Evolutionary conservation across 768 basidiomycete species (phyloP).

Genomic region (Candolleomyces aberdarensis): DNA sequence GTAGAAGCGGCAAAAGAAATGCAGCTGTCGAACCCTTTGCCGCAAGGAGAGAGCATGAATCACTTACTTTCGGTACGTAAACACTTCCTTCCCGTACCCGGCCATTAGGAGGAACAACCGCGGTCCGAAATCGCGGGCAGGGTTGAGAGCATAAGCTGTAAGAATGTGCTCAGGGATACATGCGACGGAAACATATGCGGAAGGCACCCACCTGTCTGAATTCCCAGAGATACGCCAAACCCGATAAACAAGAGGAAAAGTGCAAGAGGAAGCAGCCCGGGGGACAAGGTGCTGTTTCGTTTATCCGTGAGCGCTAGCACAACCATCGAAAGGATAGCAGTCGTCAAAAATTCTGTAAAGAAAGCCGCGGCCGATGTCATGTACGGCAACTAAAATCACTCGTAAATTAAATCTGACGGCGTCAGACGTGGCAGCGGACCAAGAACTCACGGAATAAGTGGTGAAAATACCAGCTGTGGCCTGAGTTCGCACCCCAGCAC

Average conservation of each 20-base stretch:
- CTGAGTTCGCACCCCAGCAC: conserved; percentile 54
- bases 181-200: no score
- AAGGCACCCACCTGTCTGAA: conserved; percentile 46
- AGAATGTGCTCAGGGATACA: not conserved
- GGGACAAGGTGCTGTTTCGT: conserved; percentile 39
- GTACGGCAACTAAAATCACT: conserved; percentile 29
- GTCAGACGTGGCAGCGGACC: not conserved
- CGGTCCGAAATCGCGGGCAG: conserved; percentile 72
- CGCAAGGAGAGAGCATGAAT: no score
- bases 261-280: conserved; percentile 51
- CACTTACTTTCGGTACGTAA: conserved; percentile 39
- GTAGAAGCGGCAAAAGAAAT: not conserved
- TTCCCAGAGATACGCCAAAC: conserved; percentile 56
- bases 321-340: conserved; percentile 51
- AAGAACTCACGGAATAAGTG: conserved; percentile 53
- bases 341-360: conserved; percentile 52
- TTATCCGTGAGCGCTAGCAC: conserved; percentile 55
- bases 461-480: conserved; percentile 56
- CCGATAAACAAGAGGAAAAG: conserved; percentile 58
- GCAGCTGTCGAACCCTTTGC: no score
- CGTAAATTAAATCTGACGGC: not conserved
- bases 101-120: conserved; percentile 67
- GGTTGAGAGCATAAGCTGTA: conserved; percentile 60
- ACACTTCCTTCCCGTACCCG: conserved; percentile 59
- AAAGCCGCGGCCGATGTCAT: conserved; percentile 40